These are phyloP conservation scores for Dillenia turbinata DNA, from an alignment of 164 flowering plant species.

Conservation along the genomic window DNA sequence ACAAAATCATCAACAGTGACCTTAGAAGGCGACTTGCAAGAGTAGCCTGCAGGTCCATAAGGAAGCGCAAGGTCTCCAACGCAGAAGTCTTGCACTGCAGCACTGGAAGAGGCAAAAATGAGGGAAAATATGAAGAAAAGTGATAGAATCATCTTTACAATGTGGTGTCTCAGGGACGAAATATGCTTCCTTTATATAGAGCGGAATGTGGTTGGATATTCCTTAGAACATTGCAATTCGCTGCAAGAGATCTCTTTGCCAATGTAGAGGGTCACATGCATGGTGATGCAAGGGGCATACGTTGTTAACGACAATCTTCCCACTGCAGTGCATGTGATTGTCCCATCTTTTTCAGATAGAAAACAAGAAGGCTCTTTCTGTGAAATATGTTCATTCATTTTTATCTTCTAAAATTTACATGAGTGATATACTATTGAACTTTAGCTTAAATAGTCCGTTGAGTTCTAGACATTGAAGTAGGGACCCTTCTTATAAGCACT, in stretches of 20 bases:
- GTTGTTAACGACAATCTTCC: constrained; percentile 16
- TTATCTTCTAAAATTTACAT: background rate
- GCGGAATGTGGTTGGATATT: background rate
- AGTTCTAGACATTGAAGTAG: no score
- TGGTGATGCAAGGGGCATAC: background rate
- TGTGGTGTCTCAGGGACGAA: background rate
- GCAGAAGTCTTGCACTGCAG: constrained; percentile 64
- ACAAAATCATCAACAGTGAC: constrained; percentile 62
- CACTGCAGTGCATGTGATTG: constrained; percentile 23
- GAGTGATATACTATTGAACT: background rate
- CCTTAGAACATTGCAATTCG: background rate
- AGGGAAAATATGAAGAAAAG: constrained; percentile 24
- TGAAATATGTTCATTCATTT: background rate
- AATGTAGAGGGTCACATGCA: constrained; percentile 15
- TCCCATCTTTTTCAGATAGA: background rate
- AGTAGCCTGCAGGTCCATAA: constrained; percentile 54
- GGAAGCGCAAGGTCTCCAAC: constrained; percentile 57
- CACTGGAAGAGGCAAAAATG: constrained; percentile 24
- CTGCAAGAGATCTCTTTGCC: background rate
- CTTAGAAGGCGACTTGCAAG: constrained; percentile 49
- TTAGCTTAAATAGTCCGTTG: no score
- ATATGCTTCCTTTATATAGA: constrained; percentile 13
- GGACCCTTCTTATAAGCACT: no score
- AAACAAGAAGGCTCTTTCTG: constrained; percentile 21
- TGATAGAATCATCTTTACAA: constrained; percentile 15